phyloP scores from a whole-genome alignment of 495 filamentous ascomycete genomes.

The Podospora appendiculata region DNA sequence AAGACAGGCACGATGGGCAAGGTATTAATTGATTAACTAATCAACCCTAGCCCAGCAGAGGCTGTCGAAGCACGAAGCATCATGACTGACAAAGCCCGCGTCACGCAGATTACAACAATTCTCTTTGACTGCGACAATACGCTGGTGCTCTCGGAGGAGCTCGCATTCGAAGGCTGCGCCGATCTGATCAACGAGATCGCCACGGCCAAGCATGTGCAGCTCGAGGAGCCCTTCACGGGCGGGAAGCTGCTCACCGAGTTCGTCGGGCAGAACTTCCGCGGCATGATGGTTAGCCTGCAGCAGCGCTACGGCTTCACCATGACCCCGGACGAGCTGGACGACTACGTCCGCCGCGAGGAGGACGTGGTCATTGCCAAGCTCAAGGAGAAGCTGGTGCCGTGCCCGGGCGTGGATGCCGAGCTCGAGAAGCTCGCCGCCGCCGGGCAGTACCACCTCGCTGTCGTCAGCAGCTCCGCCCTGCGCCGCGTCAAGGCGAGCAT shows the following conservation, averaged over 20 bases:
- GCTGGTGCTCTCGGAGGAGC: slow-evolving; percentile 81
- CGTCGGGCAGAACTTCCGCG: slow-evolving; percentile 94
- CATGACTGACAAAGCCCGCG: background rate
- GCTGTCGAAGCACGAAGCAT: background rate
- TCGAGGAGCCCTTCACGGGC: slow-evolving; percentile 65
- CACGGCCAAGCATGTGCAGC: slow-evolving; percentile 49
- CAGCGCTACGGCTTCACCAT: slow-evolving; percentile 69
- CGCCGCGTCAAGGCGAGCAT: slow-evolving; percentile 72
- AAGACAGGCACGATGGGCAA: slow-evolving; percentile 11
- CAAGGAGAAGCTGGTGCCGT: slow-evolving; percentile 57
- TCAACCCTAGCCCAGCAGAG: background rate
- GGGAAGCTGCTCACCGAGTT: slow-evolving; percentile 76
- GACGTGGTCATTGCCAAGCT: slow-evolving; percentile 80
- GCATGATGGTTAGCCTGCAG: slow-evolving; percentile 68
- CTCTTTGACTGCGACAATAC: slow-evolving; percentile 99
- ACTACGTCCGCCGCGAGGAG: slow-evolving; percentile 72
- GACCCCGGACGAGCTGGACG: slow-evolving; percentile 57
- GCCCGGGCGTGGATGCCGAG: slow-evolving; percentile 62
- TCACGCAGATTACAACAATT: slow-evolving; percentile 39
- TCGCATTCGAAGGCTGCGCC: slow-evolving; percentile 92
- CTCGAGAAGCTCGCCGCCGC: slow-evolving; percentile 55
- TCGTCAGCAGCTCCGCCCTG: slow-evolving; percentile 74
- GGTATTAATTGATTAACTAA: slow-evolving; percentile 1
- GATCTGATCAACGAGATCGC: slow-evolving; percentile 90
- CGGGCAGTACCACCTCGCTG: slow-evolving; percentile 68